Percentiles rank a stretch among this genome's conserved stretches.
phyloP scores from a whole-genome alignment of 371 early-diverging fungal species.

The Funneliformis caledonium region DNA sequence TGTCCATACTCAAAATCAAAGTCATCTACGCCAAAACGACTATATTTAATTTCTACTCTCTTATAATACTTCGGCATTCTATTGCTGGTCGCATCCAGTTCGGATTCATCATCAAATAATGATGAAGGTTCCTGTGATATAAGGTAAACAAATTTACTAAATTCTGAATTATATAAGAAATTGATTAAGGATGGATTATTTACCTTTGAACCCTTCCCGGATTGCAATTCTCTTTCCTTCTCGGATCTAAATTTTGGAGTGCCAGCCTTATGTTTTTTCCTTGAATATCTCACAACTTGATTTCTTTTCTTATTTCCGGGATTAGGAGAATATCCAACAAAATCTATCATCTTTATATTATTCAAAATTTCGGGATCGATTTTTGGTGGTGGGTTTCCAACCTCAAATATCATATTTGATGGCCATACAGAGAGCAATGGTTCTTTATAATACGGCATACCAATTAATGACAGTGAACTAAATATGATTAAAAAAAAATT shows the following conservation, averaged over 20 bases:
- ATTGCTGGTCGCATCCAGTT: slow-evolving; percentile 46
- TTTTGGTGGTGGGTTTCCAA: slow-evolving; percentile 68
- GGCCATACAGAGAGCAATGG: slow-evolving; percentile 81
- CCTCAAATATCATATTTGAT: slow-evolving; percentile 59
- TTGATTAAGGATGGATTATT: slow-evolving; percentile 9
- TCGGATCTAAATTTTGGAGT: slow-evolving; percentile 88
- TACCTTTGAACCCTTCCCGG: slow-evolving; percentile 48
- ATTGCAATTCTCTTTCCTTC: slow-evolving; percentile 72
- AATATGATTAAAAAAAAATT: slow-evolving; percentile 21
- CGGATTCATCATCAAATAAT: slow-evolving; percentile 42
- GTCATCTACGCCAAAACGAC: slow-evolving; percentile 94
- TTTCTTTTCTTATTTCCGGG: slow-evolving; percentile 79
- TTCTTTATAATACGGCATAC: slow-evolving; percentile 81
- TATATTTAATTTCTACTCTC: slow-evolving; percentile 83
- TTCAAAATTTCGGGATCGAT: slow-evolving; percentile 77
- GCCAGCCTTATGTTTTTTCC: slow-evolving; percentile 49
- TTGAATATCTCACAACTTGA: slow-evolving; percentile 61
- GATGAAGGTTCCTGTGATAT: slow-evolving; percentile 10
- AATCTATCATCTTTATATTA: slow-evolving; percentile 85
- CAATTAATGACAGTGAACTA: slow-evolving; percentile 77
- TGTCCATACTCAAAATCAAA: slow-evolving; percentile 85
- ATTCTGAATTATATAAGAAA: neutral
- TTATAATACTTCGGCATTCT: slow-evolving; percentile 72
- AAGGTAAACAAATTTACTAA: neutral
- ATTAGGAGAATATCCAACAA: slow-evolving; percentile 91